Base-by-base conservation (phyloP, 805 yeast species). In the Zygoascus bituminiphila region DNA sequence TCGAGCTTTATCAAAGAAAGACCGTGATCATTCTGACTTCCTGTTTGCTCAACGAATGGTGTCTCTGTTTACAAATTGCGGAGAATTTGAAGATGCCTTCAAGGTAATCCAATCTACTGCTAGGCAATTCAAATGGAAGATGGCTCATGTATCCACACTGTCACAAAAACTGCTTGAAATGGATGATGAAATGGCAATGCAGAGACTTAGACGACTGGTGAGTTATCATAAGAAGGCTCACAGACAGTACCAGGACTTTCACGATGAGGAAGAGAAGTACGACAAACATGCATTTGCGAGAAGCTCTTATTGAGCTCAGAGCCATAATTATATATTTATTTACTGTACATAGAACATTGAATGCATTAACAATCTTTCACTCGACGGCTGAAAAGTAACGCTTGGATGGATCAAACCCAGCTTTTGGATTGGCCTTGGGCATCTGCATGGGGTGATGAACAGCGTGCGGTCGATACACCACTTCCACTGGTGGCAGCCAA, bases 1-100 rank as follows among this genome's bases (percentile, higher is more conserved):
- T 69, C 75, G 70, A 45, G 33, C 49, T 0, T 58, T 78, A 15
- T 44, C 69, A 0, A 56, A 66, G 8, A 46, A 49, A 0, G 61
- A 56, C 24, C 78, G 75, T 54, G 73, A 74, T 39, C 59, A 62
- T 3, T 62, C 71, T 3, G 91, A 83, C 58, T 79, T 79, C 61
- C 71, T 68, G 50, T 87, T 88, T 71, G 96, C 96, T 1, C 64
- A 76, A 22, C 70, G 77, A 10, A 82, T 88, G 84, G 77, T 86
- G 1, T 66, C 71, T 14, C 69, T 80, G 31, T 74, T 87, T 50
- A 70, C 81, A 0, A 69, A 68, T 2, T 68, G 79, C 60, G 77
- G 79, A 12, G 65, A 76, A 47, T 67, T 79, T 14, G 74, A 77
- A 9, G 95, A 88, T 61, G 95, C 94, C 0, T 66, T 82, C 49